Base-by-base conservation (phyloP, 225 moss, liverwort and hornwort species). In the Bryum argenteum region DNA sequence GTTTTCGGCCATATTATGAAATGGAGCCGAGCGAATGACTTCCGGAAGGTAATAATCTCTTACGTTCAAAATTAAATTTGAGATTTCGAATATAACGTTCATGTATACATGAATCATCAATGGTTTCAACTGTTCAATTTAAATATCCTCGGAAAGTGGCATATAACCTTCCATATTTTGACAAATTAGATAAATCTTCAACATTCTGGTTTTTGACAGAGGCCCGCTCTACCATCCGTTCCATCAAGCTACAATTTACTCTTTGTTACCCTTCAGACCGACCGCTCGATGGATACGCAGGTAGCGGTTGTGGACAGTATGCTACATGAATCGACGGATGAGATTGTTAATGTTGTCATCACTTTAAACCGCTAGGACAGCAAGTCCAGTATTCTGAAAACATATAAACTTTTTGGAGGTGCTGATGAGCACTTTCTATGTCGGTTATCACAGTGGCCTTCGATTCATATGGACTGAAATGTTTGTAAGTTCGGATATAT, bases 21-120 rank as follows among this genome's bases (percentile, higher is more conserved):
- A 71, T 96, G 96, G 96, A 96, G 91, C 69, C 87, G 91, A 62
- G 93, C 91, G 83, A 85, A 90, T 28, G 91, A 93, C 26, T 93
- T 91, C 55, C 76, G 93, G 10, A 93, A 89, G 85, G 94, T 91
- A 62, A 33, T 66, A 17, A 10, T 68, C 62, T 22, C n/a, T 41
- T 3, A 20, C 28, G 19, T 71, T 4, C 71, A 50, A 43, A 51
- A 39, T n/a, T n/a, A n/a, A n/a, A 69, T 9, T 52, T 8, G 13
- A 19, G 37, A 18, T 43, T 9, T 43, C 9, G 12, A 11, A 43
- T 43, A 11, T 11, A 43, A 43, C 43, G 12, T 9, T 9, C 12
- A 9, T 43, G 12, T 43, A 43, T 43, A 43, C 12, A 9, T 11
- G 43, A 43, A 43, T 43, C 43, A n/a, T n/a, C n/a, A n/a, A n/a